phyloP scores from a whole-genome alignment of 1,139 yeast genomes.

The Yamadazyma kanchanaburiensis region DNA sequence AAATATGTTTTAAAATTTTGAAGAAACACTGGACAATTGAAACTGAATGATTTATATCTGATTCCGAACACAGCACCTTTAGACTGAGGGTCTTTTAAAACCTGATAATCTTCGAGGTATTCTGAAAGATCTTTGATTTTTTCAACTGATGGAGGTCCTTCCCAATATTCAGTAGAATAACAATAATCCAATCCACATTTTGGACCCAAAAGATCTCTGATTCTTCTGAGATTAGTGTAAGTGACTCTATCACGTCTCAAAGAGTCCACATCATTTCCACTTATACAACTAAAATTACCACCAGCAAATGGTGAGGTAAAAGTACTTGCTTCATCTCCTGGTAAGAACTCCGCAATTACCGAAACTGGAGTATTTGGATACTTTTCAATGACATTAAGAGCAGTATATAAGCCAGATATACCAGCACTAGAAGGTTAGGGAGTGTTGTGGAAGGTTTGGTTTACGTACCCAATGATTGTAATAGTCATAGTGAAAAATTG shows the following conservation, averaged over 20 bases:
- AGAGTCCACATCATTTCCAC: constrained; percentile 53
- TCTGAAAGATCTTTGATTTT: constrained; percentile 8
- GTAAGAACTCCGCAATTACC: constrained; percentile 59
- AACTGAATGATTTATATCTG: constrained; percentile 57
- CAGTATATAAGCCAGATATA: constrained; percentile 66
- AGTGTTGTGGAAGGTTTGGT: neutral
- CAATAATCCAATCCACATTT: constrained; percentile 52
- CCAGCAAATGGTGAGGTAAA: constrained; percentile 84
- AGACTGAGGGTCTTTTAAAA: constrained; percentile 3
- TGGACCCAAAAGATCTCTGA: constrained; percentile 48
- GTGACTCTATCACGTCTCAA: constrained; percentile 54
- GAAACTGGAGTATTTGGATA: constrained; percentile 45
- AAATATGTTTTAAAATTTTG: constrained; percentile 9
- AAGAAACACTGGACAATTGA: constrained; percentile 47
- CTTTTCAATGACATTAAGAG: constrained; percentile 48
- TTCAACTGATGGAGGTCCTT: constrained; percentile 17
- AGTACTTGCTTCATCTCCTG: constrained; percentile 69
- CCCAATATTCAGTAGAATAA: constrained; percentile 57
- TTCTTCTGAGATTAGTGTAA: constrained; percentile 40
- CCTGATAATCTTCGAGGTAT: constrained; percentile 11
- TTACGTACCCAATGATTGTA: constrained; percentile 33
- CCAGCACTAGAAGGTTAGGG: constrained; percentile 49
- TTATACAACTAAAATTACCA: constrained; percentile 67
- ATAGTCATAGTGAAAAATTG: constrained; percentile 14
- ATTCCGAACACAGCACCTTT: constrained; percentile 51